Evolutionary conservation across 169 alveolate genomes (phyloP).

Genomic region (Besnoitia besnoiti): DNA sequence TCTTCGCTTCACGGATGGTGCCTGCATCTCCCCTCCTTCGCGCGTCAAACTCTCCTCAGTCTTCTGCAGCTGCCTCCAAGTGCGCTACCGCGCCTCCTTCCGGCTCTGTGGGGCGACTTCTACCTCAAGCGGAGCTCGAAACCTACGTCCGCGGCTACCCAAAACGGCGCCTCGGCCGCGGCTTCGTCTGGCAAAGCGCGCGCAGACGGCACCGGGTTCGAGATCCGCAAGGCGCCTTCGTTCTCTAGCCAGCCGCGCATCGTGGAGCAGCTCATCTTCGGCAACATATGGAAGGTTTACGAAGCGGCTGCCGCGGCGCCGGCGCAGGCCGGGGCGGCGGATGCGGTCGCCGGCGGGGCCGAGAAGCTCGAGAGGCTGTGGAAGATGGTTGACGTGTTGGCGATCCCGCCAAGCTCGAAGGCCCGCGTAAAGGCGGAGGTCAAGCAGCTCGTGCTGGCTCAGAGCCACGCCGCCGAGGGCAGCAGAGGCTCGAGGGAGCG

Average conservation of each 20-base stretch:
- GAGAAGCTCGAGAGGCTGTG: conserved; percentile 27
- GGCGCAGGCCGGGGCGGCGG: background rate
- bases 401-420: background rate
- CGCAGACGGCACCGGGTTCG: background rate
- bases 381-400: conserved; percentile 14
- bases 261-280: conserved; percentile 94
- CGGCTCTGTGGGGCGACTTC: conserved; percentile 59
- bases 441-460: background rate
- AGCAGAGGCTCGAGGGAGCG: background rate
- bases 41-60: background rate
- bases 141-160: background rate
- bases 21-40: conserved; percentile 33
- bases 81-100: conserved; percentile 9
- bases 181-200: background rate
- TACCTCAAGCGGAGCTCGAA: conserved; percentile 22
- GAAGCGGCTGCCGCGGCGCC: conserved; percentile 17
- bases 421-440: background rate
- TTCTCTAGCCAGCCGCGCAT: conserved; percentile 73
- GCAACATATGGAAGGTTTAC: conserved; percentile 92
- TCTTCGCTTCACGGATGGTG: conserved; percentile 67
- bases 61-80: conserved; percentile 22
- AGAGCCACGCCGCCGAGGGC: background rate
- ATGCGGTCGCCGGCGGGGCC: background rate
- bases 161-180: background rate
- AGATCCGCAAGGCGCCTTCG: background rate